Evolutionary conservation across 1,284 basidiomycete species (phyloP).

Genomic region (Thecaphora frezii): DNA sequence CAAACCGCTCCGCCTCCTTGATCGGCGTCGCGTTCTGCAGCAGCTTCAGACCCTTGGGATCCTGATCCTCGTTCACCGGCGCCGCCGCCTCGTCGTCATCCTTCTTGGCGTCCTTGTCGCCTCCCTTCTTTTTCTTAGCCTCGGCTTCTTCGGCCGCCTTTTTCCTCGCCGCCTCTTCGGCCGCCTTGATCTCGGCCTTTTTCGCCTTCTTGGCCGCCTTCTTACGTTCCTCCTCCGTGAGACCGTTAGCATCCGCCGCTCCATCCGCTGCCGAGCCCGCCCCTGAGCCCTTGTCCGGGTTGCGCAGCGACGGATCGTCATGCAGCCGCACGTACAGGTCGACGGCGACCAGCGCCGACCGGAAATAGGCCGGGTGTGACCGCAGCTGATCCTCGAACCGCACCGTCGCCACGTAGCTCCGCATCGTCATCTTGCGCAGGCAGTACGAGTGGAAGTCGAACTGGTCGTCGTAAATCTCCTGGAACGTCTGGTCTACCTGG

Average conservation of each 20-base stretch:
- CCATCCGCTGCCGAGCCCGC: slow-evolving; percentile 55
- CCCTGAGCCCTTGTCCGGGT: slow-evolving; percentile 61
- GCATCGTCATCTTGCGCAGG: slow-evolving; percentile 83
- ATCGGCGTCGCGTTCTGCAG: slow-evolving; percentile 63
- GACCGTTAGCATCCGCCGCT: slow-evolving; percentile 8
- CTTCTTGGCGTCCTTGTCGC: slow-evolving; percentile 59
- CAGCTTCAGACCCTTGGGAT: slow-evolving; percentile 44
- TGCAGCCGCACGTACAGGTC: slow-evolving; percentile 68
- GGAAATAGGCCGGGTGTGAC: slow-evolving; percentile 74
- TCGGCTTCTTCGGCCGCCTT: slow-evolving; percentile 25
- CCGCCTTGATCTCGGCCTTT: slow-evolving; percentile 31
- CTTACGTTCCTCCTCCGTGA: slow-evolving; percentile 25
- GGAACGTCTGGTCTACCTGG: slow-evolving; percentile 78
- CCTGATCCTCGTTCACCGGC: slow-evolving; percentile 57
- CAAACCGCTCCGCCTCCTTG: slow-evolving; percentile 73
- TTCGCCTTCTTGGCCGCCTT: slow-evolving; percentile 28
- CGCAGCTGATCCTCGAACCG: slow-evolving; percentile 79
- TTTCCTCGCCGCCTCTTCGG: slow-evolving; percentile 17
- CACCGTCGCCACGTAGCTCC: slow-evolving; percentile 77
- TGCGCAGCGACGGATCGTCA: slow-evolving; percentile 28
- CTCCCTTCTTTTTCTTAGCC: slow-evolving; percentile 17
- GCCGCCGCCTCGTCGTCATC: slow-evolving; percentile 76
- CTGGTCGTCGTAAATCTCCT: slow-evolving; percentile 90
- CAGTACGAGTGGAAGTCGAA: slow-evolving; percentile 98
- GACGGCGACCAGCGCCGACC: slow-evolving; percentile 72